Conservation (phyloP, 352 stramenopile species). For the Phytophthora tubulina region DNA sequence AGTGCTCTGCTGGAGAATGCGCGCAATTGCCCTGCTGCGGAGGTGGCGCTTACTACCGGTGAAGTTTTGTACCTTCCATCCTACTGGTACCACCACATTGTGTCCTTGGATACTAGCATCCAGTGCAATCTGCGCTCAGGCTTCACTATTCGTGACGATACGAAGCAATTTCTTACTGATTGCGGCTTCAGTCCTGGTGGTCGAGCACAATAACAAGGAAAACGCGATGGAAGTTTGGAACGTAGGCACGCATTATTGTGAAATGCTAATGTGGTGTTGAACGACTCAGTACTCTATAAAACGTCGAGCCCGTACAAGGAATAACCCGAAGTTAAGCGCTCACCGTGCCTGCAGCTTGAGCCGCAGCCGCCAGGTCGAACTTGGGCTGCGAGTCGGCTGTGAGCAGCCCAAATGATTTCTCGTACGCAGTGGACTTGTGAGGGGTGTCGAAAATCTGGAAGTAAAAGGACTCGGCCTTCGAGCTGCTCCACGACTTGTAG, state of each 20-base stretch:
- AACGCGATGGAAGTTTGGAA: slow-evolving; percentile 11
- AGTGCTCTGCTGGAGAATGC: slow-evolving; percentile 37
- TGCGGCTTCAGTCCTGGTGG: slow-evolving; percentile 44
- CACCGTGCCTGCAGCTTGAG: slow-evolving; percentile 14
- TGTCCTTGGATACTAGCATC: slow-evolving; percentile 94
- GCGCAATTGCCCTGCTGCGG: slow-evolving; percentile 74
- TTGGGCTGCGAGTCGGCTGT: slow-evolving; percentile 38
- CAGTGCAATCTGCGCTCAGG: slow-evolving; percentile 95
- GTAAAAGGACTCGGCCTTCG: slow-evolving; percentile 59
- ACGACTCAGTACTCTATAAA: slow-evolving; percentile 35
- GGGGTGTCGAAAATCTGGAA: slow-evolving; percentile 81
- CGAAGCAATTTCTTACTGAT: slow-evolving; percentile 44
- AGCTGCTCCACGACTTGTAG: slow-evolving; percentile 64
- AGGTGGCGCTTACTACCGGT: slow-evolving; percentile 92
- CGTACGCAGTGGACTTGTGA: slow-evolving; percentile 49
- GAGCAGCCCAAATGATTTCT: slow-evolving; percentile 63
- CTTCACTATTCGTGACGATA: slow-evolving; percentile 45
- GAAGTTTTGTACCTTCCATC: slow-evolving; percentile 96
- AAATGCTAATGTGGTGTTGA: slow-evolving; percentile 21
- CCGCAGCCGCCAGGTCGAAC: slow-evolving; percentile 20
- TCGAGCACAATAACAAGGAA: background rate
- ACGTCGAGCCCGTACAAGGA: slow-evolving; percentile 25
- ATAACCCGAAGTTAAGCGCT: background rate
- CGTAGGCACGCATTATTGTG: slow-evolving; percentile 18
- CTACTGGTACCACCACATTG: slow-evolving; percentile 97